These are phyloP conservation scores for Magnusiomyces sp. DNA, from an alignment of 1,139 yeast species.

Conservation along the genomic window DNA sequence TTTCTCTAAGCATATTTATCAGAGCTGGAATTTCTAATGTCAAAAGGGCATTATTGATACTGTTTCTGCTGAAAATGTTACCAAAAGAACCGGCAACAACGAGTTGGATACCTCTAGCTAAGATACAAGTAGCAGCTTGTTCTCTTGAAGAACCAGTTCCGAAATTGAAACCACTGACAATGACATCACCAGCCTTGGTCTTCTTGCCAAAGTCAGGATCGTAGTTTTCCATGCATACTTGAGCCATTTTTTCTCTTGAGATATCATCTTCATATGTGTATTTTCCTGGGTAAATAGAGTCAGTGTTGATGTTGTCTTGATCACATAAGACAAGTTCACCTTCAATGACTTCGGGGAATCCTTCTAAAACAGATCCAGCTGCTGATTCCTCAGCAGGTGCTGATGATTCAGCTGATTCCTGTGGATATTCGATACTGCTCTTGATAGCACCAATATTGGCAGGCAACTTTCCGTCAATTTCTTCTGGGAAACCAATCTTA, in stretches of 20 bases:
- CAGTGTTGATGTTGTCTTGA: constrained; percentile 96
- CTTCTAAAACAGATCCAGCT: constrained; percentile 65
- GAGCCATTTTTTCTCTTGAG: constrained; percentile 89
- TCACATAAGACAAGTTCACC: constrained; percentile 94
- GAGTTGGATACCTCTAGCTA: constrained; percentile 86
- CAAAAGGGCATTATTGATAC: constrained; percentile 88
- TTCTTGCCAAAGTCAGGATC: constrained; percentile 77
- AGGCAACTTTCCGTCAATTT: constrained; percentile 53
- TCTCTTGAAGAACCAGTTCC: constrained; percentile 99
- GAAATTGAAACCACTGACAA: constrained; percentile 86
- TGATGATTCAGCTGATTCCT: constrained; percentile 22
- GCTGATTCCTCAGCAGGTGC: constrained; percentile 34
- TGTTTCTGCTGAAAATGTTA: constrained; percentile 89
- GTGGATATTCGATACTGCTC: constrained; percentile 37
- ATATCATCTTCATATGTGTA: constrained; percentile 98
- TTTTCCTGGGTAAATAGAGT: constrained; percentile 97
- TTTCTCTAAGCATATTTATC: constrained; percentile 65
- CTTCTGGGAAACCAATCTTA: constrained; percentile 86
- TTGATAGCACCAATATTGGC: constrained; percentile 41
- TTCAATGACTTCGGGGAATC: constrained; percentile 79
- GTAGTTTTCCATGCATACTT: constrained; percentile 98
- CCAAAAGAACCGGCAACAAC: constrained; percentile 98
- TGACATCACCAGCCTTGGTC: constrained; percentile 80
- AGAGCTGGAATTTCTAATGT: constrained; percentile 89
- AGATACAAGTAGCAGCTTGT: constrained; percentile 95